Evolutionary conservation across 306 rosid species (phyloP), one percentile per base, ranked within the genome.

Genomic region (Fragaria nilgerrensis): DNA sequence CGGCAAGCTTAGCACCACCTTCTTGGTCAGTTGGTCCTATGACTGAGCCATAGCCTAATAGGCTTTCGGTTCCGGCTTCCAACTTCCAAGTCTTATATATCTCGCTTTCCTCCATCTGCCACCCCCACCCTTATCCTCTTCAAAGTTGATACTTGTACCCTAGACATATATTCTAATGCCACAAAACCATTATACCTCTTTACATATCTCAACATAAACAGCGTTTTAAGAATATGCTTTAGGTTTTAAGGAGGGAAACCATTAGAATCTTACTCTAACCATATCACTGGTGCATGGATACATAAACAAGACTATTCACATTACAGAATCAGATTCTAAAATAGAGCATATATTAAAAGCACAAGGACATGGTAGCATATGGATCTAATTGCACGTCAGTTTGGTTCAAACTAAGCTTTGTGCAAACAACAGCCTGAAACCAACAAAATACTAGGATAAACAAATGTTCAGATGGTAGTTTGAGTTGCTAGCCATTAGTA

Each of bases 381-480:
- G 29, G 8, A 20, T 14, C 20, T 61, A 61, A 7, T 27, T 61
- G 9, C 19, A 6, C 39, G 16, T 59, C 32, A 12, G 36, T 59
- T 10, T 23, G 34, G 16, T 59, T 22, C 15, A 5, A 20, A 13
- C 67, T 62, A 29, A 62, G 39, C 39, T 29, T 27, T 62, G 34
- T 27, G 20, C 29, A 5, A 62, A 62, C 39, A 62, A 62, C 67
- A 62, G 9, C 19, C 20, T 3, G 67, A 61, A 61, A 61, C 20
- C 19, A 27, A 13, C 39, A 61, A 5, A 61, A 62, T 27, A 5
- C 16, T 27, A 27, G 20, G 39, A 36, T 13, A 61, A 16, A 64
- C 50, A 64, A 45, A 36, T 23, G 70, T 74, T 94, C 84, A 14
- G 41, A 61, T 0, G 20, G 41, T 62, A 29, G 15, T 62, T 27